Evolutionary conservation across 2,329 filamentous ascomycete species (phyloP).

Genomic region (Helotiales sp.): DNA sequence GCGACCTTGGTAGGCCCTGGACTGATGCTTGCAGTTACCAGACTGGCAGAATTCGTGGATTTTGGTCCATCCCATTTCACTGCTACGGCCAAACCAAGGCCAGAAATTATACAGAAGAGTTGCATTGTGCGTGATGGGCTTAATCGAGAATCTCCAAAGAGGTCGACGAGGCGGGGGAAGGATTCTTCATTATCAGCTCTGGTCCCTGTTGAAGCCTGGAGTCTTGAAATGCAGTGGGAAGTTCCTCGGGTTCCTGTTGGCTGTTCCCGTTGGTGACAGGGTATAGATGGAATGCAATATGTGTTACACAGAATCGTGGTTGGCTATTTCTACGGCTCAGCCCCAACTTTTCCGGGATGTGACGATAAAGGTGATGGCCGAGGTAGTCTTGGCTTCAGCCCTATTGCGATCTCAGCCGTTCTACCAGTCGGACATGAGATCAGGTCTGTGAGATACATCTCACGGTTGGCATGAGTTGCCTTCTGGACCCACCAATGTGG

Average conservation of each 20-base stretch:
- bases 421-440: not conserved
- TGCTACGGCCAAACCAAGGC: not conserved
- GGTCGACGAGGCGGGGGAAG: not conserved
- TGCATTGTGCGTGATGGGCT: not conserved
- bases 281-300: not conserved
- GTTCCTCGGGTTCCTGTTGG: not conserved
- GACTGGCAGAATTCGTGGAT: not conserved
- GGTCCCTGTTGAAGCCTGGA: not conserved
- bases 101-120: not conserved
- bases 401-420: conserved; percentile 2
- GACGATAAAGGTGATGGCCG: conserved; percentile 1
- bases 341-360: not conserved
- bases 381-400: conserved; percentile 6
- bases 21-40: conserved; percentile 10
- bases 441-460: not conserved
- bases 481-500: not conserved
- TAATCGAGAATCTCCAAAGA: not conserved
- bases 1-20: not conserved
- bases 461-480: not conserved
- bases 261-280: not conserved
- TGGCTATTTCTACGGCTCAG: not conserved
- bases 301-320: not conserved
- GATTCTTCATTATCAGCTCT: conserved; percentile 9
- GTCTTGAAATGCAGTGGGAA: not conserved
- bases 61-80: conserved; percentile 13